phyloP scores from a whole-genome alignment of 768 basidiomycete species.

The Leccinum broughii region DNA sequence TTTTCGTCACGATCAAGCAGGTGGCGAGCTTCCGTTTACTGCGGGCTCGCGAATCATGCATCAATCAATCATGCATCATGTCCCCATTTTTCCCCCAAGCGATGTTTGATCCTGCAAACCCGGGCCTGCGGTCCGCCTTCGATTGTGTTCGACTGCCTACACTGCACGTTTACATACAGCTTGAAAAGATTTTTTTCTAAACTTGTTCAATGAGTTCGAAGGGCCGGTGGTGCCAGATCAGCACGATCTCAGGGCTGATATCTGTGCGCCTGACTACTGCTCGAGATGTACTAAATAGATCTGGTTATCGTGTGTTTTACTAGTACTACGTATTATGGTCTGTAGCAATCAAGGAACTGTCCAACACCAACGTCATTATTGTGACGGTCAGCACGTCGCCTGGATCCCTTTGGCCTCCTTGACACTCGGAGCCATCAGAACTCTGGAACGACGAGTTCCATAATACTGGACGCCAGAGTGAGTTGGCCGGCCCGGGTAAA shows the following conservation, averaged over 20 bases:
- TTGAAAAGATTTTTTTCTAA: background rate
- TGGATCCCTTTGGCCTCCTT: constrained; percentile 65
- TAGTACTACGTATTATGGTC: constrained; percentile 9
- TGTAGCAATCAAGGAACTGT: constrained; percentile 64
- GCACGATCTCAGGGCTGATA: constrained; percentile 70
- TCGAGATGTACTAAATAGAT: background rate
- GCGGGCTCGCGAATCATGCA: too few relatives aligned
- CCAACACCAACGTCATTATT: constrained; percentile 60
- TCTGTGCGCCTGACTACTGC: constrained; percentile 50
- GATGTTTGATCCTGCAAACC: background rate
- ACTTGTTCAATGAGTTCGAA: constrained; percentile 26
- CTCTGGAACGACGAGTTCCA: constrained; percentile 49
- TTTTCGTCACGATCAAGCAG: too few relatives aligned
- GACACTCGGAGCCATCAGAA: constrained; percentile 40
- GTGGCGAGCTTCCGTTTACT: background rate
- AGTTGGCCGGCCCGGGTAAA: constrained; percentile 36
- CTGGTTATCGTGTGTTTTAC: constrained; percentile 19
- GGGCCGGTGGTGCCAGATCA: constrained; percentile 59
- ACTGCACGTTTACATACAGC: background rate
- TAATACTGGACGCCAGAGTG: constrained; percentile 47
- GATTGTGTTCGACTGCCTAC: background rate
- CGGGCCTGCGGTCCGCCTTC: too few relatives aligned
- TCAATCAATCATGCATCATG: background rate
- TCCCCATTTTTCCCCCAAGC: too few relatives aligned
- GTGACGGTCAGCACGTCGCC: constrained; percentile 66